Percentiles rank a stretch among this genome's conserved stretches.
These are phyloP conservation scores for Cetraspora pellucida DNA, from an alignment of 192 early-diverging fungal genomes.

Conservation along the genomic window DNA sequence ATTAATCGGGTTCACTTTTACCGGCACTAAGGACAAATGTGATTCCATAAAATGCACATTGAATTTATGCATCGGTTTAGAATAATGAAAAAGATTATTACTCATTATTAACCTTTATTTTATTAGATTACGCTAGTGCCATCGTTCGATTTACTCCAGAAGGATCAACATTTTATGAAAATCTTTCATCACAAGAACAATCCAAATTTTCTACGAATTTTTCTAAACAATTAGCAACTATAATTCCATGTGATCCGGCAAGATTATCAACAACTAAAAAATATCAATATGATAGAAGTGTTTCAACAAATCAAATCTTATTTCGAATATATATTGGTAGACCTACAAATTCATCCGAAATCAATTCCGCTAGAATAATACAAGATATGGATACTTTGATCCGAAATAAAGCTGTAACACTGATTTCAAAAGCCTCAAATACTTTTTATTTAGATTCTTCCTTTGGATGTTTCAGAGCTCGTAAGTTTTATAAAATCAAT, in stretches of 20 bases:
- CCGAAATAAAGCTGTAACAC: background rate
- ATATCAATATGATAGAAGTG: slow-evolving; percentile 1
- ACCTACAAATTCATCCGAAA: background rate
- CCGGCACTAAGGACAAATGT: too few species aligned
- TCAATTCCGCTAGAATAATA: background rate
- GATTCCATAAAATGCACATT: too few species aligned
- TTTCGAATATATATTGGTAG: background rate
- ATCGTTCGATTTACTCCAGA: background rate
- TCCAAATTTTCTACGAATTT: background rate
- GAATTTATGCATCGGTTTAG: too few species aligned
- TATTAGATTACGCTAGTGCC: background rate
- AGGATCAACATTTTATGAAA: background rate
- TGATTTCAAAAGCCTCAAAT: background rate
- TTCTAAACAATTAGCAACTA: background rate
- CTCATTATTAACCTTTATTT: background rate
- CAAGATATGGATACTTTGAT: slow-evolving; percentile 8
- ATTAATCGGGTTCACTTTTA: too few species aligned
- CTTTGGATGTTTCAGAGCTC: background rate
- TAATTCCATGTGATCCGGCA: background rate
- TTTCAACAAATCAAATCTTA: background rate
- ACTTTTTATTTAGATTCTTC: background rate
- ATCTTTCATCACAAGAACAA: background rate
- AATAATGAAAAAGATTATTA: background rate
- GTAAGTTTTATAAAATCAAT: slow-evolving; percentile 5
- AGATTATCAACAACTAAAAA: background rate